Evolutionary conservation across 2,329 filamentous ascomycete genomes (phyloP).

Genomic region (Exophiala aquamarina): DNA sequence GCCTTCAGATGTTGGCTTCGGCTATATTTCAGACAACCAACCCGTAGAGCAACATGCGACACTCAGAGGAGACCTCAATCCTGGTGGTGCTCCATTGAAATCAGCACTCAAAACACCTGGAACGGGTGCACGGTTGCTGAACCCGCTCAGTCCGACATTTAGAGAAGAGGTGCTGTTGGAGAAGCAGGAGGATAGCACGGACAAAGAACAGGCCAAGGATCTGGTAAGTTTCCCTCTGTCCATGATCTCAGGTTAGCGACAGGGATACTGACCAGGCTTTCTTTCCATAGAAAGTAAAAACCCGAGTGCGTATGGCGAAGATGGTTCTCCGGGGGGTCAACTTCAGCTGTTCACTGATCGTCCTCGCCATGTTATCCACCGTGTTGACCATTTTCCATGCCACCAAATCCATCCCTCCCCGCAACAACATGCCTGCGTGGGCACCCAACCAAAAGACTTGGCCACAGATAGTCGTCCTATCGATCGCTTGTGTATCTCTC

Average conservation of each 20-base stretch:
- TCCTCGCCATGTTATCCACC: slow-evolving; percentile 84
- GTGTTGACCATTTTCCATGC: slow-evolving; percentile 91
- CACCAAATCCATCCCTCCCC: slow-evolving; percentile 69
- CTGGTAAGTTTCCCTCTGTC: slow-evolving; percentile 61
- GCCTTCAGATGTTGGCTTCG: slow-evolving; percentile 86
- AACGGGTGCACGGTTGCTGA: slow-evolving; percentile 72
- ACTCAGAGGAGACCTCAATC: slow-evolving; percentile 21
- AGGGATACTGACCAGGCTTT: slow-evolving; percentile 40
- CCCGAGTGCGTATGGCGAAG: slow-evolving; percentile 87
- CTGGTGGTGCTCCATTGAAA: slow-evolving; percentile 64
- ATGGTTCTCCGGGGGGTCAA: slow-evolving; percentile 92
- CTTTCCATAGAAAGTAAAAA: slow-evolving; percentile 81
- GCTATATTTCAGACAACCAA: slow-evolving; percentile 70
- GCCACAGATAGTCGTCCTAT: slow-evolving; percentile 84
- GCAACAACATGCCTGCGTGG: slow-evolving; percentile 85
- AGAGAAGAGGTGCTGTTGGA: slow-evolving; percentile 83
- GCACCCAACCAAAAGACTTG: slow-evolving; percentile 75
- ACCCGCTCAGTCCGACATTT: slow-evolving; percentile 88
- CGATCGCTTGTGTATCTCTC: slow-evolving; percentile 78
- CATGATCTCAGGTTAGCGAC: slow-evolving; percentile 2
- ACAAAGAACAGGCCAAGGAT: slow-evolving; percentile 84
- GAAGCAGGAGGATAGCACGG: slow-evolving; percentile 76
- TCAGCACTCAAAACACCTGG: slow-evolving; percentile 87
- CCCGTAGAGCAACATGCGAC: slow-evolving; percentile 56
- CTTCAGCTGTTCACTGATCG: slow-evolving; percentile 94